Conservation (phyloP, 805 yeast genomes). For the Pichia phayaonensis region DNA sequence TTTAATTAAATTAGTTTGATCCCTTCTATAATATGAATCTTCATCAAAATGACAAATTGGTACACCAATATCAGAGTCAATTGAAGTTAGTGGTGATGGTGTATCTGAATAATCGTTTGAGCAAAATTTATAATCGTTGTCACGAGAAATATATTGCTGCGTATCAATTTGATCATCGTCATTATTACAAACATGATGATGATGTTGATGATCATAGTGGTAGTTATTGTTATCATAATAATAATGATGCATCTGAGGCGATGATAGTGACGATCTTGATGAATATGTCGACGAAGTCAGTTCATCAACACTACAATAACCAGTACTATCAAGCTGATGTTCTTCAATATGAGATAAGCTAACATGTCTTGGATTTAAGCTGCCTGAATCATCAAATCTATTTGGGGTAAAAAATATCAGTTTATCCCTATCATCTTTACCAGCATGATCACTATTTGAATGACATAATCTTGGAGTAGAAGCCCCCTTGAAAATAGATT, state of each 20-base stretch:
- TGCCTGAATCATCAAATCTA: background rate
- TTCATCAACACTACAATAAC: background rate
- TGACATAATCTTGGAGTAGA: background rate
- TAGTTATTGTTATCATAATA: background rate
- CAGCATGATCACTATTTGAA: background rate
- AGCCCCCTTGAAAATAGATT: background rate
- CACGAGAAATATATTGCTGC: background rate
- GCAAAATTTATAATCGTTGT: background rate
- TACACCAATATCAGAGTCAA: background rate
- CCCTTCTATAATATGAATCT: background rate
- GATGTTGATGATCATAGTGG: background rate
- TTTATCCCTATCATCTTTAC: background rate
- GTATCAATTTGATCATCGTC: background rate
- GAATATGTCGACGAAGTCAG: background rate
- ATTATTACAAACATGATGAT: background rate
- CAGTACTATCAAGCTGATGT: background rate
- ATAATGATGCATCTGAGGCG: background rate
- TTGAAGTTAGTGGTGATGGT: background rate
- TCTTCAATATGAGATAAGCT: background rate
- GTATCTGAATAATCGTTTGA: background rate
- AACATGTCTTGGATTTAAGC: background rate
- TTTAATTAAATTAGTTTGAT: background rate
- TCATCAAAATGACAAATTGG: background rate
- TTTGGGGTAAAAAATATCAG: background rate
- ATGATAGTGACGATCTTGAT: background rate